Base-by-base conservation (phyloP, 129 eudicot species). In the Kitagawia praeruptora region DNA sequence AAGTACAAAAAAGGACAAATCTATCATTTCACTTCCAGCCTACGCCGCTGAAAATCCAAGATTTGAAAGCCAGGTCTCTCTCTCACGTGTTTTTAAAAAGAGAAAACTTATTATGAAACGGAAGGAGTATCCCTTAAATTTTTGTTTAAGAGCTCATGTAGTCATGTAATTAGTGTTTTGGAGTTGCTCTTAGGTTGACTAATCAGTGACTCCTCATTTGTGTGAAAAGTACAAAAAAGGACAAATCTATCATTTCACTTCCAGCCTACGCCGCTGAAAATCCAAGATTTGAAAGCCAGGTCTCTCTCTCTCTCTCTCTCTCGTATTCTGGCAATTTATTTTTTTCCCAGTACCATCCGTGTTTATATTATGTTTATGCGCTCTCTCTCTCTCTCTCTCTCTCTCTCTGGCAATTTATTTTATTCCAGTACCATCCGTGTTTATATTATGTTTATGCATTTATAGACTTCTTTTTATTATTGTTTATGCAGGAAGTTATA, bases 401-500 rank as follows among this genome's bases (percentile, higher is more conserved):
- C 48, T 45, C 48, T 45, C 48, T 46, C 16, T 11, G 15, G 2
- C 49, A 2, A 34, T 34, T 34, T 34, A 34, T 13, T 46, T 14
- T 46, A 2, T 46, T 13, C 49, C 49, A 10, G 15, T 9, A 11
- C 1, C 49, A 44, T 46, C 49, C 49, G 15, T 46, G 3, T 46
- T 2, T 46, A 44, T 34, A 12, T 11, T 10, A 46, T 46, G 49
- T 46, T 11, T 10, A 10, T 46, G 49, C 12, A 11, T 46, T 2
- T 46, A 46, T 46, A 11, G 15, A 46, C 15, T 46, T 11, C 49
- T 46, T 3, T 46, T 11, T 46, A 23, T 2, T 73, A 4, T 45
- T 73, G 16, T 73, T 41, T 23, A 73, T 73, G 76, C 76, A 73
- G 76, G 76, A 42, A n/a, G 27, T 73, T 34, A 18, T 38, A 44